Conservation (phyloP, 441 rosid genomes). For the Gossypium schwendimanii region DNA sequence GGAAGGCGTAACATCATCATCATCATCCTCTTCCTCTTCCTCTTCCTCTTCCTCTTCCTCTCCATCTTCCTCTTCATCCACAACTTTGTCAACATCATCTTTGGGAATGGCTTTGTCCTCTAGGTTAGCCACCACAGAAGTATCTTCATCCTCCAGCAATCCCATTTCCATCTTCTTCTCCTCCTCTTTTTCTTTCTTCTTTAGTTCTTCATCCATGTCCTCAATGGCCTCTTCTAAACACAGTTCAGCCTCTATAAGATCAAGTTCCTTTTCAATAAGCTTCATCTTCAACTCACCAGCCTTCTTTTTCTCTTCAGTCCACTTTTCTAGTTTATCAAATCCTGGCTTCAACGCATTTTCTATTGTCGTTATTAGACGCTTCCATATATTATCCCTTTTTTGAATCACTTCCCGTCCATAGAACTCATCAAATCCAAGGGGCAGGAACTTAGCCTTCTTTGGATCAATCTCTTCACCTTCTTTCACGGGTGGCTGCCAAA, state of each 20-base stretch:
- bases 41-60: conserved; percentile 34
- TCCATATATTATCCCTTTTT: conserved; percentile 36
- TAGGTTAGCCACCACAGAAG: conserved; percentile 22
- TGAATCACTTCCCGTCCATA: conserved; percentile 47
- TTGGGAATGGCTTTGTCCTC: conserved; percentile 31
- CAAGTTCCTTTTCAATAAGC: conserved; percentile 60
- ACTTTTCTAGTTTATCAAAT: conserved; percentile 54
- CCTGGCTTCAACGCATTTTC: conserved; percentile 49
- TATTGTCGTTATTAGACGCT: conserved; percentile 33
- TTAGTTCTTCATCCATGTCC: conserved; percentile 21
- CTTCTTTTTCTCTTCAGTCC: conserved; percentile 70
- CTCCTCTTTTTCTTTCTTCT: conserved; percentile 13
- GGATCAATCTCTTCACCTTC: conserved; percentile 63
- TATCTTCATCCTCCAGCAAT: conserved; percentile 19
- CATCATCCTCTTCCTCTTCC: too few relatives aligned
- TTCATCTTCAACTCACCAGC: conserved; percentile 45
- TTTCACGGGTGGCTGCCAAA: conserved; percentile 75
- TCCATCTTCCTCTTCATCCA: conserved; percentile 25
- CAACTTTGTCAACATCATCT: conserved; percentile 35
- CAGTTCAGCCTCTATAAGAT: conserved; percentile 67
- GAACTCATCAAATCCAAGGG: conserved; percentile 81
- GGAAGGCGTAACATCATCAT: conserved; percentile 42
- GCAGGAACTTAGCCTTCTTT: conserved; percentile 55
- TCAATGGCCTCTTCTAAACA: conserved; percentile 79
- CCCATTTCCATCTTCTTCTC: conserved; percentile 33